Evolutionary conservation across 352 stramenopile genomes (phyloP).

Genomic region (Phytopythium delawarense): DNA sequence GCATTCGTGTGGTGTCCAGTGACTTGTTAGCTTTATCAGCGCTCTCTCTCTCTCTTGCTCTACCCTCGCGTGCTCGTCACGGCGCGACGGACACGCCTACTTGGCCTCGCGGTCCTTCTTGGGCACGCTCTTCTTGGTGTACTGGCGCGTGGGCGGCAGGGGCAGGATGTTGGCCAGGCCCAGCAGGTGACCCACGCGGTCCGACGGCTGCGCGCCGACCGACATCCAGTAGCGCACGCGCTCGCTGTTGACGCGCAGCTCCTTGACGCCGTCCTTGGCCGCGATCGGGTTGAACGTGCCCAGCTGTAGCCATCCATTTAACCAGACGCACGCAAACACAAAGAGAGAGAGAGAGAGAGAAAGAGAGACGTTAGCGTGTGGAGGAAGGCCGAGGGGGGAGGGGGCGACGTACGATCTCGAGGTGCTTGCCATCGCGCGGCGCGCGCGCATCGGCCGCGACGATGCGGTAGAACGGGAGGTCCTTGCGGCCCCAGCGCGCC

Average conservation of each 20-base stretch:
- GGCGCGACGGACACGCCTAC: slow-evolving; percentile 11
- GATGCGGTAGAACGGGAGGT: slow-evolving; percentile 88
- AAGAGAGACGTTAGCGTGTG: neutral
- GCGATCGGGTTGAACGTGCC: slow-evolving; percentile 88
- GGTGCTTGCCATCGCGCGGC: slow-evolving; percentile 79
- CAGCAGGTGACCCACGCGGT: slow-evolving; percentile 77
- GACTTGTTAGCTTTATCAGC: neutral
- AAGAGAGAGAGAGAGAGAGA: neutral
- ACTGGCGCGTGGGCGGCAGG: slow-evolving; percentile 79
- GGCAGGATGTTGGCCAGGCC: slow-evolving; percentile 80
- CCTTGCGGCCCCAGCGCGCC: slow-evolving; percentile 82
- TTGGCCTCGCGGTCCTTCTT: slow-evolving; percentile 74
- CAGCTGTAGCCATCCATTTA: slow-evolving; percentile 29
- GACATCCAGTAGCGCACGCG: slow-evolving; percentile 87
- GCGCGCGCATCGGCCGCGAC: slow-evolving; percentile 79
- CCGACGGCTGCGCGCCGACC: slow-evolving; percentile 81
- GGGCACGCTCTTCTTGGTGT: slow-evolving; percentile 80
- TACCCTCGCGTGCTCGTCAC: neutral
- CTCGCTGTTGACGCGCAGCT: slow-evolving; percentile 85
- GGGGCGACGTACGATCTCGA: slow-evolving; percentile 73
- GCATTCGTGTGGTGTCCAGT: neutral
- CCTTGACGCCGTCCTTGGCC: slow-evolving; percentile 78
- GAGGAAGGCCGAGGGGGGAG: neutral
- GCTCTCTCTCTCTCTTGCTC: neutral
- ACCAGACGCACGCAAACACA: too few species aligned